Percentiles rank a stretch among this genome's conserved stretches.
phyloP scores from a whole-genome alignment of 805 yeast species.

The Candida koratica region DNA sequence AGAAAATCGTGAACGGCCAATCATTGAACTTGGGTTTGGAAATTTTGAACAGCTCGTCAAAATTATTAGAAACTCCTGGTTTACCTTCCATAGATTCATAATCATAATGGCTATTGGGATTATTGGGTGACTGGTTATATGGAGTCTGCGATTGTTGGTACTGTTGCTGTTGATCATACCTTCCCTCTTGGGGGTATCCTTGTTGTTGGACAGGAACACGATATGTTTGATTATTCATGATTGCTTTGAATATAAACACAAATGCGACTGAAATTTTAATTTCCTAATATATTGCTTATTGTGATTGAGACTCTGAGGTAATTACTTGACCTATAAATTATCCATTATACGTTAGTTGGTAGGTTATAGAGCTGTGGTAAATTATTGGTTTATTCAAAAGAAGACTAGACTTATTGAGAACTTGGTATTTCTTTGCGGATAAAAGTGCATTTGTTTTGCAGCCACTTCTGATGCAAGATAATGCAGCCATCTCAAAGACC shows the following conservation, averaged over 20 bases:
- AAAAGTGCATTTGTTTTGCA: too few species aligned
- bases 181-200: constrained; percentile 12
- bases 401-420: too few species aligned
- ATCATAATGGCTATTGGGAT: constrained; percentile 17
- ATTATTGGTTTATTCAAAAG: too few species aligned
- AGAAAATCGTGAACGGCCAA: constrained; percentile 61
- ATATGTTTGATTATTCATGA: constrained; percentile 6
- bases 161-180: constrained; percentile 7
- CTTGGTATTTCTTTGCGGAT: too few species aligned
- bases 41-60: constrained; percentile 67
- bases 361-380: too few species aligned
- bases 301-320: too few species aligned
- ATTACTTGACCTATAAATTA: too few species aligned
- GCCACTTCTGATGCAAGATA: too few species aligned
- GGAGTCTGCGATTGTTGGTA: constrained; percentile 10
- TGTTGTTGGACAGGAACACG: constrained; percentile 16
- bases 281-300: too few species aligned
- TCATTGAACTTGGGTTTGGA: constrained; percentile 65
- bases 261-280: constrained; percentile 7
- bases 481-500: too few species aligned
- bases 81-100: constrained; percentile 29
- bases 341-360: too few species aligned
- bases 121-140: constrained; percentile 8
- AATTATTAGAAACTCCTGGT: constrained; percentile 36
- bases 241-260: constrained; percentile 5